Evolutionary conservation across 768 basidiomycete genomes (phyloP), one percentile per base, ranked within the genome.

Genomic region (Auriscalpium microsporum): DNA sequence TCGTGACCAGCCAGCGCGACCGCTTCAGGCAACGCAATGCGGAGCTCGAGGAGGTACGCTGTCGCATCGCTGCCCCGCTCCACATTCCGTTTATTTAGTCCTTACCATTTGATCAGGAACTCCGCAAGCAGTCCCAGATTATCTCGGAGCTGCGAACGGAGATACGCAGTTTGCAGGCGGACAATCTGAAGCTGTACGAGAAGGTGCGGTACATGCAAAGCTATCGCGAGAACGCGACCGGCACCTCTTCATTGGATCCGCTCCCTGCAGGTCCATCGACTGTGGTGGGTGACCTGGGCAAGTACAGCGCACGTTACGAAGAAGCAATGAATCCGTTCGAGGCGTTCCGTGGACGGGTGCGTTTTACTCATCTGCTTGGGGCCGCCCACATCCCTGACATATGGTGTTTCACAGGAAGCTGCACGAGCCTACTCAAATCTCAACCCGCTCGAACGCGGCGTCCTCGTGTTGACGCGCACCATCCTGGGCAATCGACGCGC

Each of bases 131-230:
- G 70, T 95, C 89, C 74, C 91, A 94, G 58, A 81, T 86, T 56
- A 94, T 98, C 56, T 92, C 93, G 0, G 94, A 96, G 64, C 75
- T 98, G n/a, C 86, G 94, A 16, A 73, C 84, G 23, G 96, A 98
- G 71, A 84, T 94, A 71, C 93, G 94, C 68, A 83, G 81, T 53
- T 77, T 99, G 40, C 95, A 98, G 70, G 78, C 85, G 1, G 96
- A 98, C 70, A 99, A 98, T 67, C 80, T 99, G 46, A 98, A 99
- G 69, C 74, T 98, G 57, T 98, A 98, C 70, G 96, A 98, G 71
- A 99, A 98, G 74, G 94, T 98, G 51, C 84, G 94, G 58, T 98
- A 98, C 68, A 96, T 97, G 86, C 94, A 98, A 68, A 91, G 87
- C 58, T 99, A 98, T 65, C 81, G 90, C 16, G 90, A 93, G 65